These are phyloP conservation scores for Pichiaceae sp. DNA, from an alignment of 1,139 yeast genomes.

Conservation along the genomic window DNA sequence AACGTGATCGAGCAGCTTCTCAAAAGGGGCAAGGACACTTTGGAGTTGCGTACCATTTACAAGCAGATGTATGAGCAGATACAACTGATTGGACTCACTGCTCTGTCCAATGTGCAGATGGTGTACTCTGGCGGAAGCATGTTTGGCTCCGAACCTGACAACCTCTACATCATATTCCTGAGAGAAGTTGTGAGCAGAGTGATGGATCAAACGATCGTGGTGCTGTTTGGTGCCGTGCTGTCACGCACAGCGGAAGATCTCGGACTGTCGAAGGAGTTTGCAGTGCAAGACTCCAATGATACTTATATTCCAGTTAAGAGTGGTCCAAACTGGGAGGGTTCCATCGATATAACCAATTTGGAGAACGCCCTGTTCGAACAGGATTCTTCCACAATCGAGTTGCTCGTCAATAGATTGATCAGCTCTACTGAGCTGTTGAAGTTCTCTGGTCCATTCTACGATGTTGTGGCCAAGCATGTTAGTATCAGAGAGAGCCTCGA, in stretches of 20 bases:
- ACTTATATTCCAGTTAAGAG: neutral
- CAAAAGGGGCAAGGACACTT: neutral
- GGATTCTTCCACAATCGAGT: neutral
- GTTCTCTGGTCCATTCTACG: neutral
- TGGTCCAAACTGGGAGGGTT: neutral
- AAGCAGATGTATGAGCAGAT: neutral
- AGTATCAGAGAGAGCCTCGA: neutral
- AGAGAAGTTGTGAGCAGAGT: neutral
- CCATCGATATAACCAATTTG: neutral
- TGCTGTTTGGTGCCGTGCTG: neutral
- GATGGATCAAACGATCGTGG: neutral
- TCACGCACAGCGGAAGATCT: neutral
- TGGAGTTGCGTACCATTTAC: neutral
- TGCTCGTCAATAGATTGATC: neutral
- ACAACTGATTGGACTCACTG: neutral
- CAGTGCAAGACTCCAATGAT: neutral
- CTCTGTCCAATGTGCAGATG: neutral
- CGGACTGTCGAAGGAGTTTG: neutral
- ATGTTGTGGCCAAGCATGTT: neutral
- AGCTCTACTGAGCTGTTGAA: neutral
- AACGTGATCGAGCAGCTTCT: neutral
- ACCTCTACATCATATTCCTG: neutral
- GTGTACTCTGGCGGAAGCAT: neutral
- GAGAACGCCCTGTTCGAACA: neutral
- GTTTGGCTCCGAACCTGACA: neutral